Percentiles rank a stretch among this genome's conserved stretches.
Conservation (phyloP, 1,284 basidiomycete genomes). For the Stygiomarasmius scandens region DNA sequence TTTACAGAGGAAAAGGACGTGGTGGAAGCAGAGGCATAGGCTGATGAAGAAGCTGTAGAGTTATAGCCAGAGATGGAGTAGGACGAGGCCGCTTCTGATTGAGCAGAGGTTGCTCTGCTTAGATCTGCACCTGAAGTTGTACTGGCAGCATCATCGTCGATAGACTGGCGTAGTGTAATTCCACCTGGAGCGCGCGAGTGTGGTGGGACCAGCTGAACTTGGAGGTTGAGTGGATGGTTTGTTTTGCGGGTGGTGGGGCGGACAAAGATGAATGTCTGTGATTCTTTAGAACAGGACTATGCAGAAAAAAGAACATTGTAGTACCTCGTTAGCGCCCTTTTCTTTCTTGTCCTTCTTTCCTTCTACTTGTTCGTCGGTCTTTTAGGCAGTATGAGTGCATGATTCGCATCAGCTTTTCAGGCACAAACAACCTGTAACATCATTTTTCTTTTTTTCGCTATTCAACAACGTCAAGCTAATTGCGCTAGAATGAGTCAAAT, state of each 20-base stretch:
- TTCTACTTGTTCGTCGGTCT: conserved; percentile 29
- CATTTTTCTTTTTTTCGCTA: too few relatives aligned
- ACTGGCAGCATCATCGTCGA: conserved; percentile 30
- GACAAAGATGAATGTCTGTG: conserved; percentile 83
- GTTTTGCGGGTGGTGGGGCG: conserved; percentile 82
- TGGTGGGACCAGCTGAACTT: conserved; percentile 89
- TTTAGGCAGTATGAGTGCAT: too few relatives aligned
- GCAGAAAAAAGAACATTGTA: conserved; percentile 86
- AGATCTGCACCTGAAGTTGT: conserved; percentile 9
- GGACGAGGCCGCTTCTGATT: conserved; percentile 17
- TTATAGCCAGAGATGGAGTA: conserved; percentile 42
- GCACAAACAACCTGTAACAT: too few relatives aligned
- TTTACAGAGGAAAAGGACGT: conserved; percentile 56
- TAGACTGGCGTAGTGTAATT: conserved; percentile 35
- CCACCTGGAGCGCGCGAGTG: conserved; percentile 45
- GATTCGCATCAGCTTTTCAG: too few relatives aligned
- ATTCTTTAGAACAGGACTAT: conserved; percentile 80
- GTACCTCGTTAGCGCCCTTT: conserved; percentile 58
- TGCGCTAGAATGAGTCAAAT: too few relatives aligned
- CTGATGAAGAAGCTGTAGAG: conserved; percentile 44
- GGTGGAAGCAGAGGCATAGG: conserved; percentile 50
- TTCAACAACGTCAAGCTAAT: too few relatives aligned
- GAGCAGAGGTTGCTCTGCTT: conserved; percentile 18
- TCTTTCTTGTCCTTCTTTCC: conserved; percentile 45
- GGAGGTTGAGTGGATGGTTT: conserved; percentile 89